Base-by-base conservation (phyloP, 352 stramenopile species). In the Phytophthora uliginosa region DNA sequence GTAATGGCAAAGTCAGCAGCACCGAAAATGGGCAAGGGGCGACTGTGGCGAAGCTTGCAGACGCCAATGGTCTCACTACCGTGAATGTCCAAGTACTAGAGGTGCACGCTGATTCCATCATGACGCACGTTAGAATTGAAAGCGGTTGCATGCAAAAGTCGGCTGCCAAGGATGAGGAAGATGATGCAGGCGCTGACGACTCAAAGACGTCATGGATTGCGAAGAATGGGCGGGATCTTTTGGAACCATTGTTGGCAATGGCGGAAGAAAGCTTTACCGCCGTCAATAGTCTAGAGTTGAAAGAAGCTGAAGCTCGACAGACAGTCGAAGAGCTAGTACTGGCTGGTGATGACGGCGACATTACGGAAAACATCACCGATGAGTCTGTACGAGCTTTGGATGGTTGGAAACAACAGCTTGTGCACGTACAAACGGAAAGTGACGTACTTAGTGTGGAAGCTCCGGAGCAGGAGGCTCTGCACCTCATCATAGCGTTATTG, bases 351-450 rank as follows among this genome's bases (percentile, higher is more conserved):
- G 59, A 83, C 50, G 64, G 66, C 22, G 63, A 76, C 15, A 69
- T 69, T 24, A 73, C 67, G 0, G 59, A 66, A 22, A 76, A 78
- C 28, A 82, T 84, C 48, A 84, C 84, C 0, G 85, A 96, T 50
- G 81, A 94, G 33, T 88, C 77, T n/a, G 86, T 95, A 6, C 87
- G 90, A 59, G 71, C 77, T n/a, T 74, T 96, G 38, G 85, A 94
- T 28, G n/a, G 45, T 28, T 95, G 89, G 89, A 83, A 80, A 24
- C 77, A 91, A 20, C 82, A 92, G 34, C 81, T 96, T 42, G n/a
- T 78, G 9, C 74, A 83, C 18, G 71, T 82, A 4, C 57, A 89
- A 31, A 87, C 91, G 0, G 89, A 96, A 59, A 80, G 85, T 36
- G 76, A 82, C 36, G 31, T 95, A 10, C 86, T 95, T 12, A 96